Base-by-base conservation (phyloP, 306 rosid species). In the Ochetophila trinervis region DNA sequence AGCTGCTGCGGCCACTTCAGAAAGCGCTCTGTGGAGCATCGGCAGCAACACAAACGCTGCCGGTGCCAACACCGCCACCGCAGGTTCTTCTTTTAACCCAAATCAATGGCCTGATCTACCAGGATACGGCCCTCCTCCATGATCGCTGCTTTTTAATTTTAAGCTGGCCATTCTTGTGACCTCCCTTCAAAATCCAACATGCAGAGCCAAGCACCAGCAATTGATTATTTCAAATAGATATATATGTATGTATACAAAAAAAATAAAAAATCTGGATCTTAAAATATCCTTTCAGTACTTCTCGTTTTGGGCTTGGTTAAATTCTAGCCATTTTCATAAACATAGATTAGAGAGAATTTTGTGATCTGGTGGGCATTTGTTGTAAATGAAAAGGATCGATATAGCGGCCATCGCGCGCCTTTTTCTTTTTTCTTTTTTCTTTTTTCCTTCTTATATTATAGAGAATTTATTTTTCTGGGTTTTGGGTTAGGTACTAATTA, bases 21-120 rank as follows among this genome's bases (percentile, higher is more conserved):
- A 50, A 54, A 63, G 63, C 6, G 47, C 86, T 32, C 1, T 75
- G 50, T 88, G 95, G 91, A 73, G 74, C 68, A 80, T 68, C 16
- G 52, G 27, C 18, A 54, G 78, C 19, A 72, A 62, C 63, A 78
- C 78, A 47, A 72, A 76, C 67, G 50, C 62, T 16, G 53, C 74
- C n/a, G n/a, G n/a, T 3, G 5, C 15, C 7, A 68, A 49, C 52
- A 64, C 66, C 65, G 66, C 51, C 63, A n/a, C 23, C 35, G 55
- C 53, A 3, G 75, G 49, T n/a, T 9, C 73, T 52, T 37, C 72
- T 64, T 5, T 69, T 64, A 47, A 60, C 17, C 64, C 64, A 67
- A 68, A 67, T 66, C 84, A 76, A 45, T 84, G 84, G 88, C 72
- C 81, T 56, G 44, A 80, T 69, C 66, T 76, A 23, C 50, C 76